These are phyloP conservation scores for Boletus rubroflammeus DNA, from an alignment of 768 basidiomycete species.

Conservation along the genomic window DNA sequence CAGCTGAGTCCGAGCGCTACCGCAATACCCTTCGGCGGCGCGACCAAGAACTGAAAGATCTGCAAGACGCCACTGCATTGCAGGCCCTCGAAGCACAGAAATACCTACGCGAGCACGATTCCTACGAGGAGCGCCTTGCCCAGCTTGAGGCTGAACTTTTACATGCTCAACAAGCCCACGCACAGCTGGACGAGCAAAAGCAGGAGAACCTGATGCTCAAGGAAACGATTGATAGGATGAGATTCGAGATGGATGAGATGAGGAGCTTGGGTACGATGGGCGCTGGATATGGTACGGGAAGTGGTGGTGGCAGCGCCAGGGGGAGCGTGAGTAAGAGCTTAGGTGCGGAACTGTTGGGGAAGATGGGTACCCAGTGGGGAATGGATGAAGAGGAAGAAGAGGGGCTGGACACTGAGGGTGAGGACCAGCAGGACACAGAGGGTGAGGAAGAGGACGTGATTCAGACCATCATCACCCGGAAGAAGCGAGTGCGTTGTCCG, in stretches of 20 bases:
- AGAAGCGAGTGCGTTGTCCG: conserved; percentile 55
- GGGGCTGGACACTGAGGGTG: conserved; percentile 33
- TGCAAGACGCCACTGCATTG: conserved; percentile 55
- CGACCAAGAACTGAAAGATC: conserved; percentile 66
- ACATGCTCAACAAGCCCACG: conserved; percentile 67
- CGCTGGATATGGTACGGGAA: conserved; percentile 35
- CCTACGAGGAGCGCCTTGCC: conserved; percentile 67
- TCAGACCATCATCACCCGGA: conserved; percentile 86
- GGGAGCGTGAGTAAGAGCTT: conserved; percentile 69
- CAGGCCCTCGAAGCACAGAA: conserved; percentile 67
- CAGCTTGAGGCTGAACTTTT: conserved; percentile 70
- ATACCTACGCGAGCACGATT: conserved; percentile 62
- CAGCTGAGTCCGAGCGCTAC: conserved; percentile 76
- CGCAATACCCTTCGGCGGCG: conserved; percentile 70
- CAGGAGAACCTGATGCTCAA: conserved; percentile 90
- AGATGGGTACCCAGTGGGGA: conserved; percentile 48
- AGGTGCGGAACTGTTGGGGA: conserved; percentile 67
- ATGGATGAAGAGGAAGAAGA: conserved; percentile 42
- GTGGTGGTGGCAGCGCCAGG: conserved; percentile 45
- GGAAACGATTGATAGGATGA: conserved; percentile 93
- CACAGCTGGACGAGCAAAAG: conserved; percentile 85
- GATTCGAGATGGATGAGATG: conserved; percentile 93
- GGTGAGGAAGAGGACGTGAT: conserved; percentile 64
- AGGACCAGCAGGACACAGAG: conserved; percentile 53
- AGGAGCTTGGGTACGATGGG: conserved; percentile 44